phyloP scores from a whole-genome alignment of 371 early-diverging fungal genomes.

The Mortierella sp. region DNA sequence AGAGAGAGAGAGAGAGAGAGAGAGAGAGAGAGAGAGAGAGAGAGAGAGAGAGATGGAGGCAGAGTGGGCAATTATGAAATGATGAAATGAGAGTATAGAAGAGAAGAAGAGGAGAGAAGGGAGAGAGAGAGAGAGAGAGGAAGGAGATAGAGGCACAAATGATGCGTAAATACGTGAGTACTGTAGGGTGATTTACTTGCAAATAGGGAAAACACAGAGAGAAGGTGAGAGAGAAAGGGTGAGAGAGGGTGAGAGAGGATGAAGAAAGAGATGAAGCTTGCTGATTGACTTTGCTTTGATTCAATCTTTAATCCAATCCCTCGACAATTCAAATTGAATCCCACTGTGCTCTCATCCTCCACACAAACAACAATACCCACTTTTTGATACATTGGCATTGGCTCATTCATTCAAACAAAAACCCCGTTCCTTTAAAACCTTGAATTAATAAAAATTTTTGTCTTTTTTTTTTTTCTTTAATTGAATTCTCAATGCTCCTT shows the following conservation, averaged over 20 bases:
- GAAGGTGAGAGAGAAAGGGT: background rate
- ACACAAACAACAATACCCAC: too few relatives aligned
- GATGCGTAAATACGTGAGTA: background rate
- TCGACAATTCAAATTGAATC: too few relatives aligned
- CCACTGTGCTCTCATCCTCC: too few relatives aligned
- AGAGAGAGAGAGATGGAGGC: conserved; percentile 7
- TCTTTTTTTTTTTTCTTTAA: too few relatives aligned
- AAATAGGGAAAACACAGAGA: background rate
- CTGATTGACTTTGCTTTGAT: too few relatives aligned
- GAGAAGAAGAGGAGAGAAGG: conserved; percentile 10
- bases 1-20: background rate
- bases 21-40: conserved; percentile 7
- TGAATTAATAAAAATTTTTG: too few relatives aligned
- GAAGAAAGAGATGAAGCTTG: background rate
- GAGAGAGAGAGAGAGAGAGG: conserved; percentile 6
- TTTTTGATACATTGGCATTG: too few relatives aligned
- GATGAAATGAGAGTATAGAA: conserved; percentile 10
- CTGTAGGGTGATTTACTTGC: too few relatives aligned
- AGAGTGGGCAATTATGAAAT: conserved; percentile 3
- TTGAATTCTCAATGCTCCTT: too few relatives aligned
- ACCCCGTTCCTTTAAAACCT: too few relatives aligned
- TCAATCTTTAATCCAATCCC: background rate
- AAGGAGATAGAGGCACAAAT: background rate
- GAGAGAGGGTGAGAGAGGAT: background rate
- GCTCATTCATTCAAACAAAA: too few relatives aligned